Conservation (phyloP, 768 basidiomycete species). For the Hygrocybe coccinea region DNA sequence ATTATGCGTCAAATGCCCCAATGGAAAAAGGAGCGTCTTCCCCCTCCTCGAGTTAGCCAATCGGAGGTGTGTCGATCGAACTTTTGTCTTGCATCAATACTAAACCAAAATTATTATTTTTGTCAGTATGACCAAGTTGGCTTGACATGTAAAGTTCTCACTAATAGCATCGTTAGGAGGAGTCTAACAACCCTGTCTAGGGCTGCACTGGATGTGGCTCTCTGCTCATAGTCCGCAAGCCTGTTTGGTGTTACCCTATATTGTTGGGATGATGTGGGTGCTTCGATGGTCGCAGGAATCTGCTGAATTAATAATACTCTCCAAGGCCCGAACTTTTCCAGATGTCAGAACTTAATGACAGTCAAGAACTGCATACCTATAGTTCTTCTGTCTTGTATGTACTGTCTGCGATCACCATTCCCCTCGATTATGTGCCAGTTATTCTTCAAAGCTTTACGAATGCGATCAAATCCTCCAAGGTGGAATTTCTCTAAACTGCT, state of each 20-base stretch:
- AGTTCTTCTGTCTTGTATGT: constrained; percentile 78
- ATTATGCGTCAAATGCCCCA: constrained; percentile 55
- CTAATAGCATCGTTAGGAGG: constrained; percentile 2
- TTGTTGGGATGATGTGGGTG: constrained; percentile 70
- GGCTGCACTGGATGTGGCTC: constrained; percentile 76
- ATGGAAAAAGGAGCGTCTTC: constrained; percentile 72
- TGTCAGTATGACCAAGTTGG: constrained; percentile 87
- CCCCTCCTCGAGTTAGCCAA: constrained; percentile 81
- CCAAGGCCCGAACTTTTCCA: constrained; percentile 78
- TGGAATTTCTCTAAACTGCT: constrained; percentile 31
- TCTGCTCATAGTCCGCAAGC: constrained; percentile 73
- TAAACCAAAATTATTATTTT: neutral
- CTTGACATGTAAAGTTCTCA: constrained; percentile 57
- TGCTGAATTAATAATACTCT: constrained; percentile 4
- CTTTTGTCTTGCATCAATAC: neutral
- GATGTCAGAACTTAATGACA: constrained; percentile 88
- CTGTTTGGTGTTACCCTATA: constrained; percentile 70
- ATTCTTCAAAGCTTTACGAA: constrained; percentile 58
- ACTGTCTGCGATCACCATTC: constrained; percentile 75
- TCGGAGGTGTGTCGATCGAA: constrained; percentile 49
- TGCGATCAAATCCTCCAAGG: constrained; percentile 75
- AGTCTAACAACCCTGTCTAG: constrained; percentile 35
- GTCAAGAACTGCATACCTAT: constrained; percentile 73
- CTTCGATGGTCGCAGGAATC: constrained; percentile 5
- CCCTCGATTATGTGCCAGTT: constrained; percentile 56